These are phyloP conservation scores for Erythrophleum fordii DNA, from an alignment of 306 rosid genomes.

Conservation along the genomic window DNA sequence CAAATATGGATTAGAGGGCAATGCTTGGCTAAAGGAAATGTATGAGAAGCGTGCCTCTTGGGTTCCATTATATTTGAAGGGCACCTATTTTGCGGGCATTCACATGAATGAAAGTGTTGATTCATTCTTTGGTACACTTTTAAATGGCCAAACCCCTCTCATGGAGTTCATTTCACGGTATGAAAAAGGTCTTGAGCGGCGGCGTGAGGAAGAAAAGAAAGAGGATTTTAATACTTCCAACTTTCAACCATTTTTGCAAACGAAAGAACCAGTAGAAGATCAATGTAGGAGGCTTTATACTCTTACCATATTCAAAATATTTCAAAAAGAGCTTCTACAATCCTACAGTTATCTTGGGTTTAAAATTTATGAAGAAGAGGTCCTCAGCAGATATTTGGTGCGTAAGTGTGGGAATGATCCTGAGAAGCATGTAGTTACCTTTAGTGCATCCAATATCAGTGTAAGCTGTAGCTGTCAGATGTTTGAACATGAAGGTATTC, in stretches of 20 bases:
- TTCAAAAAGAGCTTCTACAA: slow-evolving; percentile 92
- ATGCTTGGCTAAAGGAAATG: slow-evolving; percentile 85
- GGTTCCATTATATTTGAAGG: slow-evolving; percentile 79
- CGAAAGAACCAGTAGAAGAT: slow-evolving; percentile 88
- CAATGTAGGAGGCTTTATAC: slow-evolving; percentile 90
- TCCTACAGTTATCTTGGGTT: slow-evolving; percentile 88
- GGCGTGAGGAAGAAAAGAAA: slow-evolving; percentile 85
- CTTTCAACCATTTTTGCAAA: slow-evolving; percentile 84
- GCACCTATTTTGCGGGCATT: slow-evolving; percentile 88
- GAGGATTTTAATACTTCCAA: slow-evolving; percentile 81
- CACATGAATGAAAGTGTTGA: slow-evolving; percentile 68
- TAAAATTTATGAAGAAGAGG: slow-evolving; percentile 73
- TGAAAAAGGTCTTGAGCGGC: slow-evolving; percentile 85
- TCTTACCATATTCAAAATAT: slow-evolving; percentile 73
- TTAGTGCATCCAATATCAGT: slow-evolving; percentile 58
- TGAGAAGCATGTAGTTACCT: slow-evolving; percentile 75
- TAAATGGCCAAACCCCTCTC: slow-evolving; percentile 79
- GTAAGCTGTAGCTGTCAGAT: slow-evolving; percentile 86
- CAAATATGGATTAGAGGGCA: slow-evolving; percentile 77
- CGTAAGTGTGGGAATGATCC: slow-evolving; percentile 76
- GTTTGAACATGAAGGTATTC: slow-evolving; percentile 94
- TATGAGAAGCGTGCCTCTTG: slow-evolving; percentile 81
- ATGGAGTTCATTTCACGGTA: slow-evolving; percentile 75
- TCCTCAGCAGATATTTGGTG: slow-evolving; percentile 77
- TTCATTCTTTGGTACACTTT: slow-evolving; percentile 73